Conservation (phyloP, 1,284 basidiomycete genomes). For the Rhodotorula sp. region DNA sequence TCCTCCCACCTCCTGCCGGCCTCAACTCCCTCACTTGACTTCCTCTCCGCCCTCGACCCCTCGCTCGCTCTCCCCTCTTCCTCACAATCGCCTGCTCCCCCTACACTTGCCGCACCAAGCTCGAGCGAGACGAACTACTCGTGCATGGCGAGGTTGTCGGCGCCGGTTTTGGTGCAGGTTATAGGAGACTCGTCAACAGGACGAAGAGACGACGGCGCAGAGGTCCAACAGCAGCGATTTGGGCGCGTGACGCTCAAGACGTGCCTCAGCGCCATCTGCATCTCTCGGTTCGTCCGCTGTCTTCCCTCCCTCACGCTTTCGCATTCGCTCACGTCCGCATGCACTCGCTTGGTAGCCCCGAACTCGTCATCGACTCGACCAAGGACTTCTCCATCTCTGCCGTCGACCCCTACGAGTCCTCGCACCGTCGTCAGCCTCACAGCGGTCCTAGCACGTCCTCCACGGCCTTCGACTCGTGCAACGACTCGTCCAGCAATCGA, state of each 20-base stretch:
- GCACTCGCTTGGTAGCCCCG: constrained; percentile 15
- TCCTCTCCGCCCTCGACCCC: constrained; percentile 37
- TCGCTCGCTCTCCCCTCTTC: constrained; percentile 16
- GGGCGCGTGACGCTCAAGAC: constrained; percentile 40
- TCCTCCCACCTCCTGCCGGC: not conserved
- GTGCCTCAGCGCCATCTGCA: constrained; percentile 38
- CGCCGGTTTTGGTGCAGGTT: constrained; percentile 37
- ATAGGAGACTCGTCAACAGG: constrained; percentile 6
- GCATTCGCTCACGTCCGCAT: not conserved
- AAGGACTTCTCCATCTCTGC: constrained; percentile 40
- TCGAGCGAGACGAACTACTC: constrained; percentile 11
- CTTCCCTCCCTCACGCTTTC: not conserved
- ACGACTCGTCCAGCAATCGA: not conserved
- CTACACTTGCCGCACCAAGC: not conserved
- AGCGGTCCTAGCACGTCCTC: not conserved
- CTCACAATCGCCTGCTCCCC: not conserved
- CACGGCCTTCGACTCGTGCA: not conserved
- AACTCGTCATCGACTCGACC: constrained; percentile 36
- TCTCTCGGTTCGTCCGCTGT: constrained; percentile 26
- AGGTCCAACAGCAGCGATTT: constrained; percentile 18
- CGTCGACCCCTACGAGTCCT: constrained; percentile 39
- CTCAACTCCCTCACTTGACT: constrained; percentile 21
- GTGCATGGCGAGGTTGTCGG: constrained; percentile 32
- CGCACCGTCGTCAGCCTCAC: constrained; percentile 6
- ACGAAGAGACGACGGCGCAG: not conserved